Evolutionary conservation across 805 yeast species (phyloP).

Genomic region (Saturnispora ahearnii): DNA sequence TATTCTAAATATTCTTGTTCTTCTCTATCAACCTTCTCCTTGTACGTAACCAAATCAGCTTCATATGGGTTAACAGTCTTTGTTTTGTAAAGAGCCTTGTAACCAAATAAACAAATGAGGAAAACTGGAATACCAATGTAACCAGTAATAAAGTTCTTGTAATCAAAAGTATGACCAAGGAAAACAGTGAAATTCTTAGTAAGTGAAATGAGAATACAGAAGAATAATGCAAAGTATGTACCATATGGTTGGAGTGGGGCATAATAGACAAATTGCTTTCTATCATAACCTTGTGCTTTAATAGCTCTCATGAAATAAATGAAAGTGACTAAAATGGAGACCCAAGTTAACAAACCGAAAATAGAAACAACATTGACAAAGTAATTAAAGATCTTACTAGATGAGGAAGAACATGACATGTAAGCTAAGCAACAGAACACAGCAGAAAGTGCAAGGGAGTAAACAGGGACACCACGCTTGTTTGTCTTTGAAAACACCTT

Average conservation of each 20-base stretch:
- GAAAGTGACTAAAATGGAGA: constrained; percentile 59
- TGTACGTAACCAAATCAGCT: constrained; percentile 52
- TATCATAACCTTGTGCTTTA: constrained; percentile 56
- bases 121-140: constrained; percentile 68
- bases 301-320: constrained; percentile 57
- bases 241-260: constrained; percentile 70
- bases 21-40: constrained; percentile 47
- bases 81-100: constrained; percentile 47
- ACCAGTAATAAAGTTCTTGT: constrained; percentile 65
- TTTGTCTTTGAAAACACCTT: constrained; percentile 53
- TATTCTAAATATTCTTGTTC: constrained; percentile 30
- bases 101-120: constrained; percentile 45
- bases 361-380: constrained; percentile 72
- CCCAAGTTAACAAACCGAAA: constrained; percentile 69
- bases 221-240: constrained; percentile 44
- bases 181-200: constrained; percentile 70
- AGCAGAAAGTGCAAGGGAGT: constrained; percentile 42
- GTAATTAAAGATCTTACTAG: constrained; percentile 52
- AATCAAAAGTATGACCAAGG: constrained; percentile 41
- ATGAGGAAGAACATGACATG: constrained; percentile 53
- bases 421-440: constrained; percentile 57
- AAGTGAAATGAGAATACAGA: constrained; percentile 47
- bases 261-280: constrained; percentile 44
- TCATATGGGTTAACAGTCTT: constrained; percentile 42
- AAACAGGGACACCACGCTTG: constrained; percentile 62